These are phyloP conservation scores for Debaryomycetaceae sp. DNA, from an alignment of 1,139 yeast species.

Conservation along the genomic window DNA sequence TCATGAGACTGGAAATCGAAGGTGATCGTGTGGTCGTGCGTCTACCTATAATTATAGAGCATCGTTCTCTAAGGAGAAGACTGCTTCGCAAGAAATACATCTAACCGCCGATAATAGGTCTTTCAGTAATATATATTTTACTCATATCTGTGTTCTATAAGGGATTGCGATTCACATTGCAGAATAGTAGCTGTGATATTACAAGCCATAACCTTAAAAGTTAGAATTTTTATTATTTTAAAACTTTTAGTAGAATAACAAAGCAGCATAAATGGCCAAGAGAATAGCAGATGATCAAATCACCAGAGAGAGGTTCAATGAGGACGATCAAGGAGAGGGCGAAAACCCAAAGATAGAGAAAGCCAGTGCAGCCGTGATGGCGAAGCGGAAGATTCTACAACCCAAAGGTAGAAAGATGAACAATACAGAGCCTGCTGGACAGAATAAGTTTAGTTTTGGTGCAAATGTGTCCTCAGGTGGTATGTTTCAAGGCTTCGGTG, in stretches of 20 bases:
- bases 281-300: conserved; percentile 63
- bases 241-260: neutral
- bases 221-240: neutral
- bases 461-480: conserved; percentile 1
- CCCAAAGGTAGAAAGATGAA: conserved; percentile 38
- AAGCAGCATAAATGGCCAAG: conserved; percentile 46
- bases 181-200: no score
- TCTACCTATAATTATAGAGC: no score
- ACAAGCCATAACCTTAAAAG: neutral
- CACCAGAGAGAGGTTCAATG: conserved; percentile 39
- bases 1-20: no score
- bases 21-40: no score
- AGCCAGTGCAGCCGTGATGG: conserved; percentile 64
- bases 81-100: no score
- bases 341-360: conserved; percentile 28
- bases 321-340: conserved; percentile 25
- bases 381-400: conserved; percentile 63
- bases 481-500: neutral
- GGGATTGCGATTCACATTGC: neutral
- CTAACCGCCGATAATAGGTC: no score
- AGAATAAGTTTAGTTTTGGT: conserved; percentile 1
- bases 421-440: neutral
- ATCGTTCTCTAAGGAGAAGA: no score
- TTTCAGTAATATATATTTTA: no score
- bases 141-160: no score